Percentiles rank a stretch among this genome's conserved stretches.
These are phyloP conservation scores for Phytophthora pini DNA, from an alignment of 352 stramenopile species.

Conservation along the genomic window DNA sequence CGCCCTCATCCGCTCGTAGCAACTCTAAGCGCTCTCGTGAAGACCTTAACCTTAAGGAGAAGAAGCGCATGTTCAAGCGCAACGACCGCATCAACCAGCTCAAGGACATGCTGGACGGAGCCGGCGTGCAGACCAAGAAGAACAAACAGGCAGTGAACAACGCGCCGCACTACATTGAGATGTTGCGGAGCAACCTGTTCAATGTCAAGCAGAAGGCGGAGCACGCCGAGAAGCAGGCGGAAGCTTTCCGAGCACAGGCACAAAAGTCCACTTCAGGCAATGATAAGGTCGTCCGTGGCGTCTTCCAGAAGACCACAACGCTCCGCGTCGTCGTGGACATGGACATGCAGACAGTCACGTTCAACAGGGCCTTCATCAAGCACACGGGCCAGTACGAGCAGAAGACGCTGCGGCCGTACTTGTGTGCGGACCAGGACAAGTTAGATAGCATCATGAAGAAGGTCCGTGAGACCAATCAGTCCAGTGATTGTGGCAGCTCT, in stretches of 20 bases:
- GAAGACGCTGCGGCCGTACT: constrained; percentile 53
- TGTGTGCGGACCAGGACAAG: constrained; percentile 54
- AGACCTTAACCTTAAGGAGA: constrained; percentile 87
- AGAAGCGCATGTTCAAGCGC: constrained; percentile 91
- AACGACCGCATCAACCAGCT: constrained; percentile 87
- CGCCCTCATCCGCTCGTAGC: constrained; percentile 11
- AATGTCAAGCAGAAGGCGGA: constrained; percentile 70
- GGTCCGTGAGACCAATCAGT: constrained; percentile 53
- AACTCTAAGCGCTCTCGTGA: constrained; percentile 74
- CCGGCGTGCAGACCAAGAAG: constrained; percentile 79
- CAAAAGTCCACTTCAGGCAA: constrained; percentile 41
- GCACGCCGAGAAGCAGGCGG: constrained; percentile 56
- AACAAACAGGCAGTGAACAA: constrained; percentile 86
- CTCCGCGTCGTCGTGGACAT: constrained; percentile 66
- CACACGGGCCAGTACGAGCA: constrained; percentile 59
- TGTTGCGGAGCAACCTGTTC: constrained; percentile 64
- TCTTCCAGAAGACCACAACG: constrained; percentile 71
- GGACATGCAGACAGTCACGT: constrained; percentile 59
- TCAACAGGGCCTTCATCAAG: constrained; percentile 69
- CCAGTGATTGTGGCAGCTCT: constrained; percentile 11
- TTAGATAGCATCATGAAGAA: constrained; percentile 56
- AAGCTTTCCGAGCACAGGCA: constrained; percentile 49
- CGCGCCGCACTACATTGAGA: constrained; percentile 70
- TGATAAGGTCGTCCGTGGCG: constrained; percentile 45
- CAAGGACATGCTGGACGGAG: constrained; percentile 68